phyloP scores from a whole-genome alignment of 2,329 filamentous ascomycete genomes.

The Aspergillus clavatus region DNA sequence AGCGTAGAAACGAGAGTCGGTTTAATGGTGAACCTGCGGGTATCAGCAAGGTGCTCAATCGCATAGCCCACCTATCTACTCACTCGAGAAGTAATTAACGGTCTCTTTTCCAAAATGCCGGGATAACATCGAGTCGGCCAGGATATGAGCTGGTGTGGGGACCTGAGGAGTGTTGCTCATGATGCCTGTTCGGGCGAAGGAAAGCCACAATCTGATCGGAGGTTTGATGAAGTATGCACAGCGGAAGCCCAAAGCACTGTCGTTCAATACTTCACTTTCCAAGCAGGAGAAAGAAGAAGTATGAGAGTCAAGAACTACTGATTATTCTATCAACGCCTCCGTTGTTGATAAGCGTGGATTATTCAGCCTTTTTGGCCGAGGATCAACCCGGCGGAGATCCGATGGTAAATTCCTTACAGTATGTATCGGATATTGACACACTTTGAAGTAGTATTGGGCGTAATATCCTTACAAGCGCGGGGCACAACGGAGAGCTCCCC shows the following conservation, averaged over 20 bases:
- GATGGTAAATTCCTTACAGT: not conserved
- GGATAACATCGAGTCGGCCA: slow-evolving; percentile 53
- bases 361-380: slow-evolving; percentile 5
- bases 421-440: slow-evolving; percentile 10
- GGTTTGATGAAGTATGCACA: not conserved
- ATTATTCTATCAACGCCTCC: not conserved
- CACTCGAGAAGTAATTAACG: slow-evolving; percentile 50
- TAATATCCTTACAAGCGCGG: slow-evolving; percentile 13
- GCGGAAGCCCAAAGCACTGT: not conserved
- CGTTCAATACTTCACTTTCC: too few relatives aligned
- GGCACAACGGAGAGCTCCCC: slow-evolving; percentile 19
- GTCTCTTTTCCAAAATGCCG: slow-evolving; percentile 48
- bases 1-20: slow-evolving; percentile 47
- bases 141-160: slow-evolving; percentile 54
- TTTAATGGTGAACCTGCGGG: slow-evolving; percentile 45
- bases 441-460: slow-evolving; percentile 1
- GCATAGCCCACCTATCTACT: slow-evolving; percentile 1
- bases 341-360: not conserved
- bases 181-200: slow-evolving; percentile 8
- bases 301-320: too few relatives aligned
- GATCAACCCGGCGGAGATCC: not conserved
- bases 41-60: not conserved
- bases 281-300: too few relatives aligned
- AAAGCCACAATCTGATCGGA: not conserved
- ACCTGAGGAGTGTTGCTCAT: slow-evolving; percentile 38